Percentiles rank a stretch among this genome's conserved stretches.
These are phyloP conservation scores for Colletotrichum ledebouriae DNA, from an alignment of 2,329 filamentous ascomycete species.

Conservation along the genomic window DNA sequence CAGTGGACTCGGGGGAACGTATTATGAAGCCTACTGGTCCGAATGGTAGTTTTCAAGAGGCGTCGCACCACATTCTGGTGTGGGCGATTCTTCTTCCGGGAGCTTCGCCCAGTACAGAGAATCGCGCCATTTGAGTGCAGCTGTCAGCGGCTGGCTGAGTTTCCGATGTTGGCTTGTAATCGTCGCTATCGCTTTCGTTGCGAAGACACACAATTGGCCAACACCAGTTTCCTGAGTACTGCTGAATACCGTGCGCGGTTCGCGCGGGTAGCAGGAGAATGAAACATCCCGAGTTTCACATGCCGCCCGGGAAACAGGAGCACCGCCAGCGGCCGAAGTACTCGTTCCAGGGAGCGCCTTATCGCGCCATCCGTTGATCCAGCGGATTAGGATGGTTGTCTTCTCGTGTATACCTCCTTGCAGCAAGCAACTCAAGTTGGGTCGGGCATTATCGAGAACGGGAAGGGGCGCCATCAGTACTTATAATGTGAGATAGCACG, in stretches of 20 bases:
- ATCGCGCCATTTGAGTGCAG: too few relatives aligned
- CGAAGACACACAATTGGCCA: too few relatives aligned
- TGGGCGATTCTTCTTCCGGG: too few relatives aligned
- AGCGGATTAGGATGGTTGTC: neutral
- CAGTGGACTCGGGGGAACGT: too few relatives aligned
- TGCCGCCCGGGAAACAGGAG: constrained; percentile 14
- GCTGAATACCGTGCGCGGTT: constrained; percentile 21
- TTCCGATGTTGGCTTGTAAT: too few relatives aligned
- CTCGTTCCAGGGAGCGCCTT: neutral
- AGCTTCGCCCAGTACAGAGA: too few relatives aligned
- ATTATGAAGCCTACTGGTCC: too few relatives aligned
- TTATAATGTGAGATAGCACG: too few relatives aligned
- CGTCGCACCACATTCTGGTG: too few relatives aligned
- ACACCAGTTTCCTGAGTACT: neutral
- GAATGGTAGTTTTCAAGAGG: too few relatives aligned
- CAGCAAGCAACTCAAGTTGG: neutral
- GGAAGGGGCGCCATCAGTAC: neutral
- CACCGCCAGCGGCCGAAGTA: neutral
- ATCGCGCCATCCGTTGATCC: neutral
- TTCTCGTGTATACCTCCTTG: neutral
- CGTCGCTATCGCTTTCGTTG: too few relatives aligned
- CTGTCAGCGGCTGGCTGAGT: too few relatives aligned
- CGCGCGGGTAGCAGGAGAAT: constrained; percentile 17
- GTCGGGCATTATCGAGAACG: constrained; percentile 25
- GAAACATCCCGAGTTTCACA: constrained; percentile 13